A percentile compares a stretch with the other conserved stretches of the same genome.
Evolutionary conservation across 768 basidiomycete genomes (phyloP).

Genomic region (Ramaria rubella): DNA sequence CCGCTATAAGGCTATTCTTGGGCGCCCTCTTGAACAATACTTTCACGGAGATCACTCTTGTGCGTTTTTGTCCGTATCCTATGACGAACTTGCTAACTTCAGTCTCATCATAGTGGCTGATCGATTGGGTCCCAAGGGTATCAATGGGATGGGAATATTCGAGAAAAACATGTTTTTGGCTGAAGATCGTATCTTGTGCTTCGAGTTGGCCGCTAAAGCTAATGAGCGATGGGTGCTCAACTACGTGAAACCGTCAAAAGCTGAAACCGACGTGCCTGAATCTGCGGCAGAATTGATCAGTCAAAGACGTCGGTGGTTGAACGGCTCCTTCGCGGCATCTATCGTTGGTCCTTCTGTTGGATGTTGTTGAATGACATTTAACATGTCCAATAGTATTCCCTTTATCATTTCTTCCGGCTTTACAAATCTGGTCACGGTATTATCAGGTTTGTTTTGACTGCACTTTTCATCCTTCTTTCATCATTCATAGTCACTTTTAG

Average conservation of each 20-base stretch:
- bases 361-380: neutral
- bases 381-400: slow-evolving; percentile 53
- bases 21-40: slow-evolving; percentile 56
- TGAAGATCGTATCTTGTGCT: slow-evolving; percentile 95
- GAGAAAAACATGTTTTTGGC: slow-evolving; percentile 91
- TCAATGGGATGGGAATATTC: slow-evolving; percentile 95
- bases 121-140: slow-evolving; percentile 87
- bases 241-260: slow-evolving; percentile 92
- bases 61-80: slow-evolving; percentile 13
- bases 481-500: slow-evolving; percentile 25
- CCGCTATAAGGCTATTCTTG: slow-evolving; percentile 86
- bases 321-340: slow-evolving; percentile 91
- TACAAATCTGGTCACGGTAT: slow-evolving; percentile 84
- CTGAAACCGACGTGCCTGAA: slow-evolving; percentile 96
- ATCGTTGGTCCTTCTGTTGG: slow-evolving; percentile 48
- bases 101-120: slow-evolving; percentile 52
- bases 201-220: slow-evolving; percentile 91
- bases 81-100: neutral
- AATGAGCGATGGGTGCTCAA: slow-evolving; percentile 83
- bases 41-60: slow-evolving; percentile 36
- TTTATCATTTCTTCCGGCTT: slow-evolving; percentile 89
- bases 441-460: slow-evolving; percentile 35
- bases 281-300: slow-evolving; percentile 87
- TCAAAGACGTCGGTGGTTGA: slow-evolving; percentile 93
- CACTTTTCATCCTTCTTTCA: neutral